phyloP scores from a whole-genome alignment of 306 rosid species.

The Psophocarpus tetragonolobus region DNA sequence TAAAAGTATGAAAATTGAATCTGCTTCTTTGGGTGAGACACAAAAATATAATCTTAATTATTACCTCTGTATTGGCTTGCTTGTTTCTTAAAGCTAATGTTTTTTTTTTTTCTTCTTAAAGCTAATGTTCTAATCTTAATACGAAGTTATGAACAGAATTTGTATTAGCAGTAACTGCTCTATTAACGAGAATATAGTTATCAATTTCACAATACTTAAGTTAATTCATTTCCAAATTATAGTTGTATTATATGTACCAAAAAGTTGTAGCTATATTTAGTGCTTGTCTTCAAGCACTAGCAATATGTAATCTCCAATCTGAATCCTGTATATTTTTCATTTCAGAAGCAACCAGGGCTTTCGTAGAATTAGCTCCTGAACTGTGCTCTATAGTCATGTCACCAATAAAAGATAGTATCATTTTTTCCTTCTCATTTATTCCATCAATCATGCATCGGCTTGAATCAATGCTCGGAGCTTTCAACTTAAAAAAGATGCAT shows the following conservation, averaged over 20 bases:
- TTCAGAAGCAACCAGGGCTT: slow-evolving; percentile 53
- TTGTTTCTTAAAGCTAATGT: not conserved
- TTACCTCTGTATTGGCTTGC: slow-evolving; percentile 4
- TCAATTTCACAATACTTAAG: not conserved
- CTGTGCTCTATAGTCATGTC: slow-evolving; percentile 73
- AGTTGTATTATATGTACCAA: not conserved
- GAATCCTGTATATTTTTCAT: slow-evolving; percentile 10
- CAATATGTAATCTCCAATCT: slow-evolving; percentile 6
- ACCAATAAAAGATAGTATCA: slow-evolving; percentile 48
- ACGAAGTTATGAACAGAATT: not conserved
- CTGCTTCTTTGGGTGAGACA: not conserved
- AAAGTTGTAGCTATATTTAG: not conserved
- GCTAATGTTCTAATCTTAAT: not conserved
- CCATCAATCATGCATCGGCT: slow-evolving; percentile 85
- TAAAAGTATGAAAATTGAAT: not conserved
- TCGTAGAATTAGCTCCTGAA: slow-evolving; percentile 84
- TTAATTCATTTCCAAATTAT: not conserved
- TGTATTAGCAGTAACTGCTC: not conserved
- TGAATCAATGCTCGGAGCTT: slow-evolving; percentile 68
- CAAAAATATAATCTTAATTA: not conserved
- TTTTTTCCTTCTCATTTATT: slow-evolving; percentile 66
- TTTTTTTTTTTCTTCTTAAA: too few relatives aligned
- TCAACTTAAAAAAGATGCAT: slow-evolving; percentile 60
- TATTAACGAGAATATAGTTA: not conserved
- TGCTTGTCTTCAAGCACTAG: not conserved